These are phyloP conservation scores for Colletotrichum sojae DNA, from an alignment of 2,329 filamentous ascomycete species.

Conservation along the genomic window DNA sequence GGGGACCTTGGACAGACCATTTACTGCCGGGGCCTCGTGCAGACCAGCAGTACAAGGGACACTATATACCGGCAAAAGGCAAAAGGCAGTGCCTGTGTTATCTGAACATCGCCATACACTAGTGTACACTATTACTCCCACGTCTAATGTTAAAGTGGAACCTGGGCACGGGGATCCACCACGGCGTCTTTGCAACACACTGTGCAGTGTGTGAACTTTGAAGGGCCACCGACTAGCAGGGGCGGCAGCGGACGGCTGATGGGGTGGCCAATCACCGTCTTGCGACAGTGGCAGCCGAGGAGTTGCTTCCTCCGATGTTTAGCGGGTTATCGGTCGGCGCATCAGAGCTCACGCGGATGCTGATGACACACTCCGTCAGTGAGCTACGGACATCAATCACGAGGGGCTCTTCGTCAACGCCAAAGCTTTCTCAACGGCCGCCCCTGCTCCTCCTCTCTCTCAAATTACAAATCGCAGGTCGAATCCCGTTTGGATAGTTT, in stretches of 20 bases:
- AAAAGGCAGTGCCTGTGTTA: background rate
- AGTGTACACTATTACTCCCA: too few species aligned
- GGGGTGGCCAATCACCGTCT: conserved; percentile 25
- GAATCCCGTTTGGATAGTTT: too few species aligned
- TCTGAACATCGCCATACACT: background rate
- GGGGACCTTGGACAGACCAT: too few species aligned
- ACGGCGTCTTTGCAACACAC: too few species aligned
- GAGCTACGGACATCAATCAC: conserved; percentile 24
- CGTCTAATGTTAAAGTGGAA: too few species aligned
- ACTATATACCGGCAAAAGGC: too few species aligned
- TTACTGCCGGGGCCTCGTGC: too few species aligned
- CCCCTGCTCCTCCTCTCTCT: background rate
- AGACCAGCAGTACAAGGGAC: too few species aligned
- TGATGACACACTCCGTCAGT: background rate
- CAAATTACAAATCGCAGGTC: background rate
- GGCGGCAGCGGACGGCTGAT: background rate
- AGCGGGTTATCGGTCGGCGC: conserved; percentile 9
- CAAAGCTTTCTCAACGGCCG: background rate
- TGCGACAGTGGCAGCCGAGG: conserved; percentile 18
- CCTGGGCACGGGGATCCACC: too few species aligned
- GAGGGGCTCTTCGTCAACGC: conserved; percentile 26
- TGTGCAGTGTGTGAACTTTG: background rate
- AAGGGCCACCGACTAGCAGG: conserved; percentile 4
- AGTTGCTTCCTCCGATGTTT: conserved; percentile 28
- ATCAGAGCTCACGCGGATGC: conserved; percentile 3